phyloP scores from a whole-genome alignment of 2,329 filamentous ascomycete genomes.

The Aspergillus floridensis region DNA sequence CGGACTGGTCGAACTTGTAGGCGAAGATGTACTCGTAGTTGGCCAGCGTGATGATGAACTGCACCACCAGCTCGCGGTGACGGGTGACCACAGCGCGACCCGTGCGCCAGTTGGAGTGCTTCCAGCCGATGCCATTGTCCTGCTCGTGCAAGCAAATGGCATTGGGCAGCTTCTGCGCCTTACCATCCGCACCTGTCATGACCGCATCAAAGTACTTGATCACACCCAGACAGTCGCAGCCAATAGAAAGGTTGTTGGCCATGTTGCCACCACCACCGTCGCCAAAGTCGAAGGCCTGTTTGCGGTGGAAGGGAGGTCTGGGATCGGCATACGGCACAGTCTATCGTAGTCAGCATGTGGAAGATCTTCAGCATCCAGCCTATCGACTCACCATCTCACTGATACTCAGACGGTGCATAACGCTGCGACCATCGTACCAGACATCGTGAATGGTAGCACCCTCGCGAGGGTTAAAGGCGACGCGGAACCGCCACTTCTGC shows the following conservation, averaged over 20 bases:
- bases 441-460: conserved; percentile 69
- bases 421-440: conserved; percentile 62
- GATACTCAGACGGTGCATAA: conserved; percentile 66
- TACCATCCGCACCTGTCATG: conserved; percentile 54
- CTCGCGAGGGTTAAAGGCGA: conserved; percentile 59
- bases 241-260: conserved; percentile 62
- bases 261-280: conserved; percentile 65
- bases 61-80: conserved; percentile 61
- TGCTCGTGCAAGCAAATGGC: conserved; percentile 66
- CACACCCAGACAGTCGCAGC: conserved; percentile 55
- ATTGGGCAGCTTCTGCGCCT: conserved; percentile 57
- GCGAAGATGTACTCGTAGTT: conserved; percentile 50
- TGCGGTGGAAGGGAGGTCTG: conserved; percentile 63
- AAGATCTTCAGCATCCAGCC: no score
- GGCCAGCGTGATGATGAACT: conserved; percentile 64
- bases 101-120: conserved; percentile 67
- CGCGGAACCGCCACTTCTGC: conserved; percentile 68
- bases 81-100: conserved; percentile 60
- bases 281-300: conserved; percentile 71
- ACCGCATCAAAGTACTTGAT: conserved; percentile 65
- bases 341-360: conserved; percentile 12
- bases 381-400: conserved; percentile 59
- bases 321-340: conserved; percentile 65
- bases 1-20: conserved; percentile 56
- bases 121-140: conserved; percentile 65